Evolutionary conservation across 2,329 filamentous ascomycete genomes (phyloP), one percentile per base, ranked within the genome.

Genomic region (Hymenoscyphus occultus): DNA sequence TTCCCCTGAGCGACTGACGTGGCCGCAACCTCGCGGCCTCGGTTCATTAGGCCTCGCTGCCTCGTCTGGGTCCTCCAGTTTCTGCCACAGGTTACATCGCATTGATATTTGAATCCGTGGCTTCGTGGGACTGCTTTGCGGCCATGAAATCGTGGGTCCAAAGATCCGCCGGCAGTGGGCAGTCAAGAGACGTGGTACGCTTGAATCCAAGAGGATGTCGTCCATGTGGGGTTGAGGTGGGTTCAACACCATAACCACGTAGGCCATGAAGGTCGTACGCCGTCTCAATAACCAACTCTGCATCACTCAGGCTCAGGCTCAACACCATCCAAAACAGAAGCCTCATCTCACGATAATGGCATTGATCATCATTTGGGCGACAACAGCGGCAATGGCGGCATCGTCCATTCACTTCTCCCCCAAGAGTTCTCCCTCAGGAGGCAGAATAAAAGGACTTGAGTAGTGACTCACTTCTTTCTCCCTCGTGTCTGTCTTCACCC

Each of bases 361-460:
- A 40, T 22, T 31, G 22, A 40, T 16, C 31, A 31, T 48, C 39
- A 22, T 13, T n/a, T 51, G 45, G 45, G 45, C 45, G 22, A 22
- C 45, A 51, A 22, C 48, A 14, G 22, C 48, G 48, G 22, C 48
- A 12, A 13, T 22, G 42, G 16, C 42, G 45, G n/a, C 45, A 12
- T 12, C 48, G 48, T 54, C n/a, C 10, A 13, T 19, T 28, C 22
- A 12, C 2, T 19, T 13, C 42, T n/a, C n/a, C 10, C 10, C 10
- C 48, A 54, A 28, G 48, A 54, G 48, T 19, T 13, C 42, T n/a
- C n/a, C 10, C 10, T 22, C 48, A 31, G 31, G 48, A 54, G 48
- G 31, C 39, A 28, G 40, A 63, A 59, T 63, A 63, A 63, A 63
- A 63, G 61, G 62, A 51, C 31, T 19, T 28, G 39, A 39, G 39